phyloP scores from a whole-genome alignment of 2,329 filamentous ascomycete species.

The Calonectria montana region DNA sequence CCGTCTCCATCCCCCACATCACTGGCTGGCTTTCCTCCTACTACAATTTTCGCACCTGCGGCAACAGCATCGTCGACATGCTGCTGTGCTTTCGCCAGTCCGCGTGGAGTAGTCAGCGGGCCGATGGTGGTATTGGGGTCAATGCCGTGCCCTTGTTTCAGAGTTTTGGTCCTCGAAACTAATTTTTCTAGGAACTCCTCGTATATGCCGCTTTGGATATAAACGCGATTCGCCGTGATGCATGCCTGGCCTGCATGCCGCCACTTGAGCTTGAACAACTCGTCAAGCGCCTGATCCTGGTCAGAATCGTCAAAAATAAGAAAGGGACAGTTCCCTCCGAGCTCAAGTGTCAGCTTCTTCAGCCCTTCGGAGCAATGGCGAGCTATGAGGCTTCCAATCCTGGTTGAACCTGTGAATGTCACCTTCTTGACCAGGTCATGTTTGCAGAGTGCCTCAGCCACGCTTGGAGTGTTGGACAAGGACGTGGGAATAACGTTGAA shows the following conservation, averaged over 20 bases:
- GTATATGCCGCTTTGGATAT: conserved; percentile 70
- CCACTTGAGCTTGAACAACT: conserved; percentile 70
- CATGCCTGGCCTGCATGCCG: conserved; percentile 78
- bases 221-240: conserved; percentile 70
- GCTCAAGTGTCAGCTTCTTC: conserved; percentile 76
- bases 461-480: conserved; percentile 55
- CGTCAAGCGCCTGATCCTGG: conserved; percentile 65
- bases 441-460: conserved; percentile 59
- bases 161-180: neutral
- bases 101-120: conserved; percentile 25
- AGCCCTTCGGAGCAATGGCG: conserved; percentile 69
- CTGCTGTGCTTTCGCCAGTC: conserved; percentile 14
- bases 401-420: conserved; percentile 81
- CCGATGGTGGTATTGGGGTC: conserved; percentile 25
- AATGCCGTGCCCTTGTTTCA: conserved; percentile 21
- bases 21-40: conserved; percentile 2
- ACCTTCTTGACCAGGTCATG: conserved; percentile 68
- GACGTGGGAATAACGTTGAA: conserved; percentile 64
- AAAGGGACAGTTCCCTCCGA: conserved; percentile 76
- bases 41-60: conserved; percentile 13
- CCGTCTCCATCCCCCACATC: neutral
- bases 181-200: conserved; percentile 47
- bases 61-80: conserved; percentile 27
- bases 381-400: conserved; percentile 75
- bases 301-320: conserved; percentile 78